Conservation (phyloP, 2,329 filamentous ascomycete genomes). For the Fusarium devonianum region DNA sequence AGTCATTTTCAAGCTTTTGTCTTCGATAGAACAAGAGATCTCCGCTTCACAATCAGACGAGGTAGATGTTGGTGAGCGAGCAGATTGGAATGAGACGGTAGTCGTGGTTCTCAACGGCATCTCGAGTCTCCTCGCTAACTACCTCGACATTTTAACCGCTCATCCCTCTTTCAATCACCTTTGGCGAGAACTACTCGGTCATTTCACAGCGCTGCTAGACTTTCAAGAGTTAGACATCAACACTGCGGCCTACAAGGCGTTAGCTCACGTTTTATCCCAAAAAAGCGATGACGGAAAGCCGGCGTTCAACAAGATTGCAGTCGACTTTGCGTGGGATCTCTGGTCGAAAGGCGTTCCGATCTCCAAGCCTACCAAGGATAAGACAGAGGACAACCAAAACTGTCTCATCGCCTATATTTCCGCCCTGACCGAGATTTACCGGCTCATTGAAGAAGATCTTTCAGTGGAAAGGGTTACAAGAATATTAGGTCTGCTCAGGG, state of each 20-base stretch:
- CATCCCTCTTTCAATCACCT: slow-evolving; percentile 73
- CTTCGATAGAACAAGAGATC: slow-evolving; percentile 70
- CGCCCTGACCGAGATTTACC: slow-evolving; percentile 78
- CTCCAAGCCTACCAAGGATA: slow-evolving; percentile 45
- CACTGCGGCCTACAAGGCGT: slow-evolving; percentile 73
- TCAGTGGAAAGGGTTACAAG: slow-evolving; percentile 66
- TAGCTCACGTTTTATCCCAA: slow-evolving; percentile 68
- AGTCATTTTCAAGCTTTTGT: slow-evolving; percentile 80
- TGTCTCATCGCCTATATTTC: slow-evolving; percentile 86
- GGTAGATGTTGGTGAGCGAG: slow-evolving; percentile 52
- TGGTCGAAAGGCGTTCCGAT: slow-evolving; percentile 73
- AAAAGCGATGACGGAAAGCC: slow-evolving; percentile 53
- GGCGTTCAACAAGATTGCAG: slow-evolving; percentile 57
- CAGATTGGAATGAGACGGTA: slow-evolving; percentile 77
- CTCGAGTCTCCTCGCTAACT: slow-evolving; percentile 75
- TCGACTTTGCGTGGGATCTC: slow-evolving; percentile 71
- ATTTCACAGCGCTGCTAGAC: slow-evolving; percentile 70
- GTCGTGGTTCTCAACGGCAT: slow-evolving; percentile 77
- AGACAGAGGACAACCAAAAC: slow-evolving; percentile 73
- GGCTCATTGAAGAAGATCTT: slow-evolving; percentile 71
- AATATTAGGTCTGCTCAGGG: slow-evolving; percentile 75
- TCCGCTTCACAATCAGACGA: slow-evolving; percentile 48
- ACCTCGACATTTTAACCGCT: slow-evolving; percentile 74
- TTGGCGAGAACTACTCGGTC: slow-evolving; percentile 76
- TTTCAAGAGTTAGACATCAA: slow-evolving; percentile 73